Evolutionary conservation across 257 asterid species (phyloP).

Genomic region (Datura wrightii): DNA sequence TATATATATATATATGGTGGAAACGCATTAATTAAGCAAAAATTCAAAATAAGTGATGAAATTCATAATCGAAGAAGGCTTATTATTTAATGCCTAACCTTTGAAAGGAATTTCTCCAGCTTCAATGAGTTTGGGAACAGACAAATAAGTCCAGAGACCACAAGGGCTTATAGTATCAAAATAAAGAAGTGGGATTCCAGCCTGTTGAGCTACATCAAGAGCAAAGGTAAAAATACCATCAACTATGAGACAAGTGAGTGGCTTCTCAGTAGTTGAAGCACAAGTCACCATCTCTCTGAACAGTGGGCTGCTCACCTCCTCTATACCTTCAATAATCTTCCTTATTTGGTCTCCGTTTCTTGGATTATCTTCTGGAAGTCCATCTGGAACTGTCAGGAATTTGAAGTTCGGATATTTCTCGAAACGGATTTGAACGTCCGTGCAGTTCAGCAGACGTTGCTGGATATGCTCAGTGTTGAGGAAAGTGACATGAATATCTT

Average conservation of each 20-base stretch:
- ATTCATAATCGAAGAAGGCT: no score
- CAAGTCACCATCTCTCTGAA: constrained; percentile 33
- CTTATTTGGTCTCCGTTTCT: background rate
- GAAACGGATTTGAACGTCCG: constrained; percentile 36
- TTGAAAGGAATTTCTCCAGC: constrained; percentile 43
- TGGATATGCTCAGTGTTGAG: constrained; percentile 30
- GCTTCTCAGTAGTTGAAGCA: no score
- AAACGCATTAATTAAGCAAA: background rate
- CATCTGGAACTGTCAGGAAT: constrained; percentile 34
- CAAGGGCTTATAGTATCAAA: constrained; percentile 39
- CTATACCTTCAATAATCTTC: constrained; percentile 26
- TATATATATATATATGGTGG: background rate
- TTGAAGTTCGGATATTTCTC: constrained; percentile 32
- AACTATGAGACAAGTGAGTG: constrained; percentile 32
- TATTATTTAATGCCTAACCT: constrained; percentile 33
- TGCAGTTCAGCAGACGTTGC: constrained; percentile 33
- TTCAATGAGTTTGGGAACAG: constrained; percentile 39
- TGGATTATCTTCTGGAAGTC: constrained; percentile 27
- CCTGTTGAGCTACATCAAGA: constrained; percentile 30
- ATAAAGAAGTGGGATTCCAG: constrained; percentile 34
- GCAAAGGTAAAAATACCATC: constrained; percentile 33
- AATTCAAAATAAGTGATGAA: no score
- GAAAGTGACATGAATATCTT: constrained; percentile 37
- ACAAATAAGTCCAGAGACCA: constrained; percentile 42
- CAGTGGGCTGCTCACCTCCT: constrained; percentile 29